phyloP scores from a whole-genome alignment of 257 asterid species.

The Nicotiana noctiflora region DNA sequence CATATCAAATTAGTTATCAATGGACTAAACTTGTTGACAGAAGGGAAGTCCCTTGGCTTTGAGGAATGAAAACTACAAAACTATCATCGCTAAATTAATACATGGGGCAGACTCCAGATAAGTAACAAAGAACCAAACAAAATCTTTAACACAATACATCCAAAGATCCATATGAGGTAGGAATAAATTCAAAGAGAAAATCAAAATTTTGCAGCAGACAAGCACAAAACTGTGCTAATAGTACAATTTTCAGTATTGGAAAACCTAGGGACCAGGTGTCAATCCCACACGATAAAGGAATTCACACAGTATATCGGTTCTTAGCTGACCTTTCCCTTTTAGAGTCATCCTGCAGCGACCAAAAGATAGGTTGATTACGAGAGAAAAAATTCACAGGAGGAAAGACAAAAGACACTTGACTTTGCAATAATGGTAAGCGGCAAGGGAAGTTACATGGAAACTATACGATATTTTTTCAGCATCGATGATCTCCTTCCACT shows the following conservation, averaged over 20 bases:
- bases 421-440: not conserved
- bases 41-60: not conserved
- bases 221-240: not conserved
- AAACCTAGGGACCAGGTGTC: not conserved
- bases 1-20: not conserved
- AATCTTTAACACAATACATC: not conserved
- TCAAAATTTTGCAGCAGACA: not conserved
- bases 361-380: not conserved
- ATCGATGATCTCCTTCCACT: slow-evolving; percentile 82
- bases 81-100: not conserved
- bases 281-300: not conserved
- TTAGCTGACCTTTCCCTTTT: slow-evolving; percentile 55
- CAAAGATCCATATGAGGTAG: not conserved
- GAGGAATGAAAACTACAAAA: not conserved
- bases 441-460: slow-evolving; percentile 47
- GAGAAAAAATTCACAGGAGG: not conserved
- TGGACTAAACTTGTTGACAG: not conserved
- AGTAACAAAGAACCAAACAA: not conserved
- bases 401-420: not conserved
- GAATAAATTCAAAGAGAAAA: not conserved
- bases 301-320: slow-evolving; percentile 51
- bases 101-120: not conserved
- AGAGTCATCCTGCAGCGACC: slow-evolving; percentile 63
- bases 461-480: slow-evolving; percentile 57
- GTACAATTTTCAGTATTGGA: not conserved